Percentiles rank a stretch among this genome's conserved stretches.
phyloP scores from a whole-genome alignment of 768 basidiomycete genomes.

The Lepiota subincarnata region DNA sequence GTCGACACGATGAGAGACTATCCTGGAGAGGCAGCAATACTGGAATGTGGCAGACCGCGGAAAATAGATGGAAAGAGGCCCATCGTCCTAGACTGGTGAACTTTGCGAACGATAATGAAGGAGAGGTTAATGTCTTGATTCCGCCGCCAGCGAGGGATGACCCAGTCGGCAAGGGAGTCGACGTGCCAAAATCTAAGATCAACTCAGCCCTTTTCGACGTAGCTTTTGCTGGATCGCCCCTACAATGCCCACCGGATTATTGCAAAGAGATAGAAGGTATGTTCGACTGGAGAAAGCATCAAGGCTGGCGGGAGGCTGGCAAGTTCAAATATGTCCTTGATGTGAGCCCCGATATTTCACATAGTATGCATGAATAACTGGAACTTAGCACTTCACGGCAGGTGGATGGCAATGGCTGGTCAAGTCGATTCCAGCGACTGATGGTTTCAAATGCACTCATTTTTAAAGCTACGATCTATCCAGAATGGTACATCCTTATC shows the following conservation, averaged over 20 bases:
- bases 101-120: slow-evolving; percentile 30
- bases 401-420: slow-evolving; percentile 63
- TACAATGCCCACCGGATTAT: slow-evolving; percentile 33
- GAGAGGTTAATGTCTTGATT: slow-evolving; percentile 28
- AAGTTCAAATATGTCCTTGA: slow-evolving; percentile 57
- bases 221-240: slow-evolving; percentile 41
- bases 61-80: slow-evolving; percentile 37
- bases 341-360: slow-evolving; percentile 25
- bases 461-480: slow-evolving; percentile 63
- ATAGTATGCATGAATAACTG: not conserved
- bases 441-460: slow-evolving; percentile 56
- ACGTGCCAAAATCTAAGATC: slow-evolving; percentile 28
- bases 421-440: slow-evolving; percentile 56
- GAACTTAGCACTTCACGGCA: slow-evolving; percentile 14
- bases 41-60: slow-evolving; percentile 40
- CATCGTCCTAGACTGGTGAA: slow-evolving; percentile 45
- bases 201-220: slow-evolving; percentile 53
- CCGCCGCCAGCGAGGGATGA: slow-evolving; percentile 9
- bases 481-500: slow-evolving; percentile 49
- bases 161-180: slow-evolving; percentile 29
- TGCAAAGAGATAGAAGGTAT: slow-evolving; percentile 39
- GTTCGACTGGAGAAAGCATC: slow-evolving; percentile 44
- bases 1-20: slow-evolving; percentile 52
- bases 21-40: slow-evolving; percentile 71
- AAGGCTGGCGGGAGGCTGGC: slow-evolving; percentile 32